phyloP scores from a whole-genome alignment of 192 early-diverging fungal genomes.

The Podila clonocystis region DNA sequence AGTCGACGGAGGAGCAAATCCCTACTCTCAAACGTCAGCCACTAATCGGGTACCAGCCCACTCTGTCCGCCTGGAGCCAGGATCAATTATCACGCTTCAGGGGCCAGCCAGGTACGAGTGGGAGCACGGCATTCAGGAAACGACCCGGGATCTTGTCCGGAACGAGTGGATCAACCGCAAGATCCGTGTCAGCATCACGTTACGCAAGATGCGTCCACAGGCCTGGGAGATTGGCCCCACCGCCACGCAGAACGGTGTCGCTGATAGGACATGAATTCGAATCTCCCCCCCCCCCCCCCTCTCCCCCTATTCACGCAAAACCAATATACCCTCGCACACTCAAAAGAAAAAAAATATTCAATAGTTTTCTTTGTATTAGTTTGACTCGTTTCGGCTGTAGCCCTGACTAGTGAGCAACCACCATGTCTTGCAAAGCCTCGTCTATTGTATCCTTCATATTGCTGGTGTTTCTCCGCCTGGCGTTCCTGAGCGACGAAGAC shows the following conservation, averaged over 20 bases:
- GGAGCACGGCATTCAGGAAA: constrained; percentile 61
- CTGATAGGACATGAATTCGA: constrained; percentile 10
- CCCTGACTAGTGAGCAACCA: too few species aligned
- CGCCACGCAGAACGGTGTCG: constrained; percentile 16
- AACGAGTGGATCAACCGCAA: constrained; percentile 44
- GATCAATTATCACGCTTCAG: constrained; percentile 51
- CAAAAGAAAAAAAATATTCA: neutral
- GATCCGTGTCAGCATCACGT: constrained; percentile 58
- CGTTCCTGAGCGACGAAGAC: too few species aligned
- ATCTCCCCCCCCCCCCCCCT: too few species aligned
- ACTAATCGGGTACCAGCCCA: constrained; percentile 7
- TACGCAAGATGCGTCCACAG: constrained; percentile 46
- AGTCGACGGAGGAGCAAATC: constrained; percentile 11
- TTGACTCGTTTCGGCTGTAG: too few species aligned
- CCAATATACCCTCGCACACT: neutral
- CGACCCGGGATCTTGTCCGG: constrained; percentile 25
- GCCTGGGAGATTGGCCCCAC: constrained; percentile 29
- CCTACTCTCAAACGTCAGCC: neutral
- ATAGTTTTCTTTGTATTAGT: too few species aligned
- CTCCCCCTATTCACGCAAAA: too few species aligned
- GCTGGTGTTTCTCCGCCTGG: too few species aligned
- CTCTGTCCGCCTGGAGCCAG: constrained; percentile 52
- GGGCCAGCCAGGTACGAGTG: constrained; percentile 57
- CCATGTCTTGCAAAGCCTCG: too few species aligned
- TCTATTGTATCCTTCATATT: too few species aligned